These are phyloP conservation scores for Gracilaria vermiculophylla DNA, from an alignment of 23 red algal species.

Conservation along the genomic window DNA sequence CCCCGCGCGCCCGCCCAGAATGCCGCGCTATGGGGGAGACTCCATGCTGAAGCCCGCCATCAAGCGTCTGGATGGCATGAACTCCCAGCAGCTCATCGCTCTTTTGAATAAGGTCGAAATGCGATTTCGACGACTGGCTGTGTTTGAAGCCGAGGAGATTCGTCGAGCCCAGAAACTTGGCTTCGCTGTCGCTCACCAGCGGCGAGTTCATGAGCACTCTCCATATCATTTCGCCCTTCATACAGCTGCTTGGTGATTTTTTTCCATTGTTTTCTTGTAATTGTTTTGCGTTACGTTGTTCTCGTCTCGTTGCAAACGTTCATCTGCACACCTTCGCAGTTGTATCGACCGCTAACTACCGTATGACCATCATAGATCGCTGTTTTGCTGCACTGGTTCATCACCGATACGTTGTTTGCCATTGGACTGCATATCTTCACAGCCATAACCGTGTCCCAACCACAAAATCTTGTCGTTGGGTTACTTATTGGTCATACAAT, in stretches of 20 bases:
- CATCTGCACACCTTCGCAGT: no score
- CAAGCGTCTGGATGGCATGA: slow-evolving; percentile 20
- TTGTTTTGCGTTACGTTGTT: background rate
- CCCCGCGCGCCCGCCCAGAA: slow-evolving; percentile 40
- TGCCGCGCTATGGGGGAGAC: slow-evolving; percentile 2
- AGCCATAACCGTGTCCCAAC: no score
- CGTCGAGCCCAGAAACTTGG: slow-evolving; percentile 51
- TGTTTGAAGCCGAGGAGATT: slow-evolving; percentile 64
- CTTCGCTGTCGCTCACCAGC: background rate
- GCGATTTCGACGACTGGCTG: slow-evolving; percentile 38
- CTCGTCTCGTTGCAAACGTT: no score
- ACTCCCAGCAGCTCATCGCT: slow-evolving; percentile 24
- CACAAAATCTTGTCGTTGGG: no score
- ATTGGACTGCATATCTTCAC: no score
- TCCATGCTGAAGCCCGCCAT: background rate
- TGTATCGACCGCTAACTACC: no score
- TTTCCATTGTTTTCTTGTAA: no score
- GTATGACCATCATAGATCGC: no score
- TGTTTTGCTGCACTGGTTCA: no score
- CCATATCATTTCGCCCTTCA: background rate
- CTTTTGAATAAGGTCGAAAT: slow-evolving; percentile 55
- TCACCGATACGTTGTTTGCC: no score
- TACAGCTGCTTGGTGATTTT: slow-evolving; percentile 44
- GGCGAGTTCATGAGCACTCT: background rate
- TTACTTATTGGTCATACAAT: no score